Evolutionary conservation across 2,329 filamentous ascomycete species (phyloP).

Genomic region (Helminthosporium solani): DNA sequence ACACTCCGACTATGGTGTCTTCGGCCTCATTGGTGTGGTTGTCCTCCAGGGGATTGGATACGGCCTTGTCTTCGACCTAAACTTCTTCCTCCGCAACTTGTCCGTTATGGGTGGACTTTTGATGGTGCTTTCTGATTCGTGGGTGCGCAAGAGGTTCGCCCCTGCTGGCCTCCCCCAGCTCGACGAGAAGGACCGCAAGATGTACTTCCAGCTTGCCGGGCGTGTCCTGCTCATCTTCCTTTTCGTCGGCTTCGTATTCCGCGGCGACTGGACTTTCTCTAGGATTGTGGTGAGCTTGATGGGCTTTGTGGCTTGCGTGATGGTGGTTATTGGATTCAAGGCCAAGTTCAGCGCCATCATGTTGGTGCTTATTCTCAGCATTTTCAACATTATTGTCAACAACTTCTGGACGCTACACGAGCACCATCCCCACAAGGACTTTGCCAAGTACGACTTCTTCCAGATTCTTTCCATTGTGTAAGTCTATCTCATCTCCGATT

Average conservation of each 20-base stretch:
- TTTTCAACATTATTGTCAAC: conserved; percentile 97
- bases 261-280: conserved; percentile 88
- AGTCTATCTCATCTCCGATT: conserved; percentile 34
- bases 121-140: conserved; percentile 97
- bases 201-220: conserved; percentile 99
- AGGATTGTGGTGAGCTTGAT: conserved; percentile 80
- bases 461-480: conserved; percentile 97
- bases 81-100: conserved; percentile 99
- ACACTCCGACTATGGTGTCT: conserved; percentile 89
- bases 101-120: conserved; percentile 95
- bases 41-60: conserved; percentile 93
- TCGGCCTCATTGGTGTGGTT: conserved; percentile 85
- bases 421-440: conserved; percentile 98
- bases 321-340: conserved; percentile 99
- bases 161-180: conserved; percentile 91
- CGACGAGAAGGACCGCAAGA: conserved; percentile 99
- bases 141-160: conserved; percentile 96
- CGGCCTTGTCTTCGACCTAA: conserved; percentile 96
- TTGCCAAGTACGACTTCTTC: conserved; percentile 99
- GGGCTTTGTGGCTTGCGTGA: conserved; percentile 88
- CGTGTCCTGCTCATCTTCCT: conserved; percentile 96
- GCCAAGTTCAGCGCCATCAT: conserved; percentile 98
- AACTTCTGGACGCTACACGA: conserved; percentile 99
- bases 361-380: conserved; percentile 88
- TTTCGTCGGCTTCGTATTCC: conserved; percentile 95